Evolutionary conservation across 306 rosid genomes (phyloP).

Genomic region (Pyrus pyrifolia): DNA sequence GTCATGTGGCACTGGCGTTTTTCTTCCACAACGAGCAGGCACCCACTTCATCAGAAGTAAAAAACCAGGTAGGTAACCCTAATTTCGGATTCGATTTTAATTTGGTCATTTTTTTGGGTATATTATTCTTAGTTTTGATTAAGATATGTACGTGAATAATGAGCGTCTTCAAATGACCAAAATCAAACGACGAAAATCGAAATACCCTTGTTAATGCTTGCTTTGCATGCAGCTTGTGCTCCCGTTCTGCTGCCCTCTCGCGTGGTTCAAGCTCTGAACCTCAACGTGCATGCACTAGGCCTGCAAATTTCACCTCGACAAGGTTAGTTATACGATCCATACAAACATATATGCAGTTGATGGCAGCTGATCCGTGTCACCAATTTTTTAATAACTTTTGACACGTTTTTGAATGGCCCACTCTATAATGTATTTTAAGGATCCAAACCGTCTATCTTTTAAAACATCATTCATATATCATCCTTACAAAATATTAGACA

Average conservation of each 20-base stretch:
- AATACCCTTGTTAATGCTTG: not conserved
- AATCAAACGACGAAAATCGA: not conserved
- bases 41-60: constrained; percentile 31
- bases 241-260: constrained; percentile 63
- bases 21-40: constrained; percentile 60
- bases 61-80: constrained; percentile 47
- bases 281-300: constrained; percentile 57
- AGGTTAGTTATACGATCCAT: constrained; percentile 23
- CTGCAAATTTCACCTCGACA: constrained; percentile 45
- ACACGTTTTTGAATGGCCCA: no score
- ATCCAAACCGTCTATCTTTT: no score
- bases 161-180: not conserved
- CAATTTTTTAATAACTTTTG: no score
- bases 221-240: constrained; percentile 45
- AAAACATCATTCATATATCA: no score
- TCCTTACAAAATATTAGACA: no score
- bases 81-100: not conserved
- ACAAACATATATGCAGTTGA: not conserved
- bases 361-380: no score
- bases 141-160: not conserved
- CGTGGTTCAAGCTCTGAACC: constrained; percentile 71
- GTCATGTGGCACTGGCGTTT: constrained; percentile 77
- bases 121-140: not conserved
- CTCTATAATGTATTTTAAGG: no score
- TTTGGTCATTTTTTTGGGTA: not conserved